Conservation (phyloP, 1,139 yeast genomes). For the Kodamaea derodonti region DNA sequence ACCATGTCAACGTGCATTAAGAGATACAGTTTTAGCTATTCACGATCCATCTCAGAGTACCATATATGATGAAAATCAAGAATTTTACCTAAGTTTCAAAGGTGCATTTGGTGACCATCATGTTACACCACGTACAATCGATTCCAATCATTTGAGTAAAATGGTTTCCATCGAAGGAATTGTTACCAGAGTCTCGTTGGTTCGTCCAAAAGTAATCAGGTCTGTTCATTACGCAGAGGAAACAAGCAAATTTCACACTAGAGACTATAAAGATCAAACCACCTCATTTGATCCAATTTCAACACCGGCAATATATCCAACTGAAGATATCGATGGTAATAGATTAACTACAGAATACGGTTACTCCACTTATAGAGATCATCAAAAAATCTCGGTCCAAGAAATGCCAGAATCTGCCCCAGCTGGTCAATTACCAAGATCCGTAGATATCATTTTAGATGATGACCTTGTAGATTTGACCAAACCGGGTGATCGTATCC, state of each 20-base stretch:
- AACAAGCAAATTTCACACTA: constrained; percentile 78
- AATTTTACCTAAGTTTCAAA: constrained; percentile 73
- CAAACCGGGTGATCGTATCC: constrained; percentile 96
- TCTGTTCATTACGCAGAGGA: constrained; percentile 92
- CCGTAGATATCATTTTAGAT: constrained; percentile 85
- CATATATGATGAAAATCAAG: constrained; percentile 57
- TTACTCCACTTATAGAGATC: constrained; percentile 87
- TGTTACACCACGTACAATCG: constrained; percentile 83
- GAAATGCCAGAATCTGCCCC: constrained; percentile 99
- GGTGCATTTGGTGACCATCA: constrained; percentile 92
- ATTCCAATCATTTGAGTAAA: constrained; percentile 71
- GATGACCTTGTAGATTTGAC: constrained; percentile 90
- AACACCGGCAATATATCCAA: constrained; percentile 87
- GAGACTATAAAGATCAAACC: constrained; percentile 92
- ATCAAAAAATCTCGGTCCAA: constrained; percentile 88
- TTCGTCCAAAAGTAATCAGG: constrained; percentile 86
- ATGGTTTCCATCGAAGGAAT: constrained; percentile 92
- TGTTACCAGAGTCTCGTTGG: constrained; percentile 88
- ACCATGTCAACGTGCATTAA: constrained; percentile 82
- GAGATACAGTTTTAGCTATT: constrained; percentile 72
- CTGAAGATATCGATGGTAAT: constrained; percentile 89
- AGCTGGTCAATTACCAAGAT: constrained; percentile 94
- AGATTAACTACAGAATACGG: constrained; percentile 90
- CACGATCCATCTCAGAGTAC: constrained; percentile 49
- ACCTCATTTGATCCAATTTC: constrained; percentile 83